phyloP scores from a whole-genome alignment of 202 grass and related monocot genomes.

The Setaria viridis region DNA sequence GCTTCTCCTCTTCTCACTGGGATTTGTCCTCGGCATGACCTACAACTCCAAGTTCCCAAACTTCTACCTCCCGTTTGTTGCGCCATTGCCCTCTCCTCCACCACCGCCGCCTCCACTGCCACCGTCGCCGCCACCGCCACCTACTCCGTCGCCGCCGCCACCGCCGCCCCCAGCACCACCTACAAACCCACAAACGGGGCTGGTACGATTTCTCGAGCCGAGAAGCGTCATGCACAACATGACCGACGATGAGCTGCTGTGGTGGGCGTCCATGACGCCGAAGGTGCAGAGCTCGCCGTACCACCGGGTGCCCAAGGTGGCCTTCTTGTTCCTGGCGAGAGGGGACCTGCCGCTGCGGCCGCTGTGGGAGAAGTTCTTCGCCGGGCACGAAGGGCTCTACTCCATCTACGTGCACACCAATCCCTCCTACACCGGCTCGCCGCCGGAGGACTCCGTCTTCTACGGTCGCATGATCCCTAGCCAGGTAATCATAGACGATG shows the following conservation, averaged over 20 bases:
- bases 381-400: constrained; percentile 47
- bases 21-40: constrained; percentile 58
- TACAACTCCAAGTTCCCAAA: constrained; percentile 39
- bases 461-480: constrained; percentile 65
- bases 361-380: constrained; percentile 73
- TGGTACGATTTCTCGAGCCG: neutral
- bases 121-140: neutral
- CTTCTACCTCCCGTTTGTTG: neutral
- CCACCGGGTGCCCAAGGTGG: constrained; percentile 52
- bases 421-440: constrained; percentile 52
- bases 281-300: constrained; percentile 28
- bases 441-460: constrained; percentile 57
- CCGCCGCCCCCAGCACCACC: neutral
- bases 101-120: neutral
- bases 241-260: constrained; percentile 79
- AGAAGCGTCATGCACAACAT: constrained; percentile 54
- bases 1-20: constrained; percentile 49
- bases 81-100: neutral
- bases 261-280: constrained; percentile 77
- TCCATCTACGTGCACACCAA: constrained; percentile 68
- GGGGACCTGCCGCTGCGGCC: constrained; percentile 50
- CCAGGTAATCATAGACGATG: constrained; percentile 30
- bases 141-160: neutral
- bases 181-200: neutral
- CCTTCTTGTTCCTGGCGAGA: constrained; percentile 63